A percentile compares a stretch with the other conserved stretches of the same genome.
Evolutionary conservation across 768 basidiomycete genomes (phyloP).

Genomic region (Leccinum incarnatum): DNA sequence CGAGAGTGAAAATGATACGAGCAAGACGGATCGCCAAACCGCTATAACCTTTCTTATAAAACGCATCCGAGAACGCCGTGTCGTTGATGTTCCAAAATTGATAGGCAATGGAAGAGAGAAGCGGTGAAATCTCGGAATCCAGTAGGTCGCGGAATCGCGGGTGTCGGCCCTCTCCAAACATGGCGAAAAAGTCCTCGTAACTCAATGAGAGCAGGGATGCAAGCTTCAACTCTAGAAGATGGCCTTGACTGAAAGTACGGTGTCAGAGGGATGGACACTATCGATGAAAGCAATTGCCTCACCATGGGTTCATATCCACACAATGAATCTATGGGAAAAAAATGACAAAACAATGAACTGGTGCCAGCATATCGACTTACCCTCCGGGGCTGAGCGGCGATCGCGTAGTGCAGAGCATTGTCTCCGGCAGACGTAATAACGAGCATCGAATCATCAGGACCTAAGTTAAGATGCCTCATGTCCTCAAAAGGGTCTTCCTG

Average conservation of each 20-base stretch:
- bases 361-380: slow-evolving; percentile 28
- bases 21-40: slow-evolving; percentile 67
- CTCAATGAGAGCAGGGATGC: slow-evolving; percentile 56
- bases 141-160: slow-evolving; percentile 57
- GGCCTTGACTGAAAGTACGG: slow-evolving; percentile 51
- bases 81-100: slow-evolving; percentile 73
- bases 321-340: slow-evolving; percentile 49
- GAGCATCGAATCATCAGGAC: slow-evolving; percentile 61
- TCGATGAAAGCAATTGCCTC: not conserved
- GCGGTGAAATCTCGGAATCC: slow-evolving; percentile 59
- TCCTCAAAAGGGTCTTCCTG: slow-evolving; percentile 77
- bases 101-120: slow-evolving; percentile 69
- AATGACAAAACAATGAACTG: not conserved
- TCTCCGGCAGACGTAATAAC: slow-evolving; percentile 79
- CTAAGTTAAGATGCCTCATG: slow-evolving; percentile 59
- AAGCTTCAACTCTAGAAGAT: slow-evolving; percentile 76
- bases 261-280: not conserved
- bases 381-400: slow-evolving; percentile 55
- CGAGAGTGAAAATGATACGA: slow-evolving; percentile 53
- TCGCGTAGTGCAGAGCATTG: slow-evolving; percentile 78
- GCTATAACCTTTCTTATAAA: slow-evolving; percentile 68
- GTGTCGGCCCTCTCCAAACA: slow-evolving; percentile 68
- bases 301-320: slow-evolving; percentile 73
- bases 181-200: slow-evolving; percentile 59
- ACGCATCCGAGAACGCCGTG: slow-evolving; percentile 46